Percentiles rank a stretch among this genome's conserved stretches.
phyloP scores from a whole-genome alignment of 176 grass and related monocot genomes.

The Cenchrus fungigraminus region DNA sequence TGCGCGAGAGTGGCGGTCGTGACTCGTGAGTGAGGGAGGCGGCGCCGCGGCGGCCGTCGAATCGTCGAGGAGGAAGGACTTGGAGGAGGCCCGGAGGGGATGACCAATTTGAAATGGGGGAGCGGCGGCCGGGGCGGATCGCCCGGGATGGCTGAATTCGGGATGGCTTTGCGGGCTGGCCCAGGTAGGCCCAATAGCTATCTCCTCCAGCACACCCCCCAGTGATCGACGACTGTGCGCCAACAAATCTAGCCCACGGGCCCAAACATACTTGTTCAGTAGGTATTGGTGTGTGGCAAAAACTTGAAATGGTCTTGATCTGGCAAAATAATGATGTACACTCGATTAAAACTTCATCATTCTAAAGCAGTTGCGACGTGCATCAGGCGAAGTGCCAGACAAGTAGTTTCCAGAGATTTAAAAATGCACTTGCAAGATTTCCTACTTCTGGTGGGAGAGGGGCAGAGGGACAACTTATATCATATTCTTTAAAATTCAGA shows the following conservation, averaged over 20 bases:
- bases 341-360: slow-evolving; percentile 1
- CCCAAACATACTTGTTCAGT: neutral
- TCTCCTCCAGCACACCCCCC: too few species aligned
- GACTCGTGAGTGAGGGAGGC: neutral
- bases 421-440: neutral
- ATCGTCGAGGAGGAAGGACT: neutral
- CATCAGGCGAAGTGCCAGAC: neutral
- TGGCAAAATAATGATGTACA: neutral
- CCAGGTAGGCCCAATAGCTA: too few species aligned
- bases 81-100: neutral
- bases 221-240: too few species aligned
- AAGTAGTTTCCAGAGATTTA: neutral
- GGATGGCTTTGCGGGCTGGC: too few species aligned
- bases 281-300: too few species aligned
- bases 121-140: too few species aligned
- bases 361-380: neutral
- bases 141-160: too few species aligned
- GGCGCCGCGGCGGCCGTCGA: neutral
- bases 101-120: too few species aligned
- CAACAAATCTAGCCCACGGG: too few species aligned
- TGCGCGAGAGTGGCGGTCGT: neutral
- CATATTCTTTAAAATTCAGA: too few species aligned
- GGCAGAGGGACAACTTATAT: too few species aligned
- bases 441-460: neutral
- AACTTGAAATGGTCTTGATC: neutral